phyloP scores from a whole-genome alignment of 1,284 basidiomycete genomes.

The Ceratobasidium sp. region DNA sequence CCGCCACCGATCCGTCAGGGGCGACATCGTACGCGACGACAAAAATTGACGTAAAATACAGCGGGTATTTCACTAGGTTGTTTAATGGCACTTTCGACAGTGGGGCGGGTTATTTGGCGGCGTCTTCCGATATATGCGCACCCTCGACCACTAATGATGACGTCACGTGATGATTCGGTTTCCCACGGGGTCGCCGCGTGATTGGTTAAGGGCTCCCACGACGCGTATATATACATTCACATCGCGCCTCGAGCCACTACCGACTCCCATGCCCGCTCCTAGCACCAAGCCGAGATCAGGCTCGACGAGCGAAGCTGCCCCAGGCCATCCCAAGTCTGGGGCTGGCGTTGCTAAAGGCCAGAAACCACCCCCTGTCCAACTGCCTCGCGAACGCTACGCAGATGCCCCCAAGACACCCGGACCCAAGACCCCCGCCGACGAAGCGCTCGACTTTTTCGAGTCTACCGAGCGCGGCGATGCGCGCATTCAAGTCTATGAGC shows the following conservation, averaged over 20 bases:
- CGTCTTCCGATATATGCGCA: background rate
- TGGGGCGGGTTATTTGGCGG: background rate
- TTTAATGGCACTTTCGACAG: background rate
- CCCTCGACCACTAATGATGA: background rate
- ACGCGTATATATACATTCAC: conserved; percentile 38
- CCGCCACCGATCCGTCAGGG: background rate
- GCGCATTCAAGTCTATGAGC: conserved; percentile 80
- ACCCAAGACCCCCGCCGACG: conserved; percentile 88
- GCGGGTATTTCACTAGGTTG: no score
- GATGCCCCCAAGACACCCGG: conserved; percentile 50
- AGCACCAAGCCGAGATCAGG: conserved; percentile 10
- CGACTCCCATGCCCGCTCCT: conserved; percentile 2
- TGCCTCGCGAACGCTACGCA: conserved; percentile 25
- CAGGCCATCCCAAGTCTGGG: conserved; percentile 40
- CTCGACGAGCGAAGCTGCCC: conserved; percentile 21
- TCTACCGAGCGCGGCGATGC: conserved; percentile 62
- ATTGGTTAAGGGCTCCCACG: conserved; percentile 37
- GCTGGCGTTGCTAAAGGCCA: background rate
- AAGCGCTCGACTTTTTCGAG: conserved; percentile 86
- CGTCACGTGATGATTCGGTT: conserved; percentile 3
- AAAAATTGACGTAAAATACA: no score
- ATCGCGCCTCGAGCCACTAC: conserved; percentile 2
- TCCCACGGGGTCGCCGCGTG: conserved; percentile 31
- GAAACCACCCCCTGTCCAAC: conserved; percentile 16
- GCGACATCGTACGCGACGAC: no score